Base-by-base conservation (phyloP, 768 basidiomycete species). In the Dioszegia crocea region DNA sequence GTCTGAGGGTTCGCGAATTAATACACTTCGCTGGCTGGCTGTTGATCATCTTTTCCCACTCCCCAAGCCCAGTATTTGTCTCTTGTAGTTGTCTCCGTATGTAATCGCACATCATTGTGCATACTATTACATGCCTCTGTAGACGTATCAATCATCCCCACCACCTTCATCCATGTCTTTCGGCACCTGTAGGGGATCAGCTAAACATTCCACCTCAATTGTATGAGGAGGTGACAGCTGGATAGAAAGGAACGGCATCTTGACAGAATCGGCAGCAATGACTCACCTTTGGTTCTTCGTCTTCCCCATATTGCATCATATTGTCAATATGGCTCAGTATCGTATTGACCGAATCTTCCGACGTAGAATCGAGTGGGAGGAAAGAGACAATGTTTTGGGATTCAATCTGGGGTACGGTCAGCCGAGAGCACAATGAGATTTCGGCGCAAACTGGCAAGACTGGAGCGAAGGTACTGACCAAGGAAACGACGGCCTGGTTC, bases 321-420 rank as follows among this genome's bases (percentile, higher is more conserved):
- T 91, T 94, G 79, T 99, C 96, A 54, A 99, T 88, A 75, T 99
- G 92, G 74, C 91, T 92, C 59, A 99, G 82, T 10, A 97, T 86
- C 1, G 84, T 86, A 71, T 90, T 89, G 52, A 99, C 81, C 0
- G 91, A 93, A 68, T 96, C 91, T 48, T 91, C 84, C 62, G 85
- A 84, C 16, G 91, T 86, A 31, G 98, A 84, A 78, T 99, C 91
- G 39, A 99, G 83, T 2, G 96, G 93, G 36, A 99, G 79, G 81
- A 99, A 99, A 1, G 91, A 92, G 21, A 99, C 96, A 39, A 99
- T 83, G 27, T 94, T 96, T 75, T 98, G 92, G 76, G 98, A 96
- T 75, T 97, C 92, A 76, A 99, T 98, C 94, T 97, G 68, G 31
- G 19, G 4, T 43, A 33, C 43, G 17, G 24, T 38, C 56, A 57